A percentile compares a stretch with the other conserved stretches of the same genome.
Evolutionary conservation across 2,329 filamentous ascomycete genomes (phyloP).

Genomic region (Pezicula neosporulosa): DNA sequence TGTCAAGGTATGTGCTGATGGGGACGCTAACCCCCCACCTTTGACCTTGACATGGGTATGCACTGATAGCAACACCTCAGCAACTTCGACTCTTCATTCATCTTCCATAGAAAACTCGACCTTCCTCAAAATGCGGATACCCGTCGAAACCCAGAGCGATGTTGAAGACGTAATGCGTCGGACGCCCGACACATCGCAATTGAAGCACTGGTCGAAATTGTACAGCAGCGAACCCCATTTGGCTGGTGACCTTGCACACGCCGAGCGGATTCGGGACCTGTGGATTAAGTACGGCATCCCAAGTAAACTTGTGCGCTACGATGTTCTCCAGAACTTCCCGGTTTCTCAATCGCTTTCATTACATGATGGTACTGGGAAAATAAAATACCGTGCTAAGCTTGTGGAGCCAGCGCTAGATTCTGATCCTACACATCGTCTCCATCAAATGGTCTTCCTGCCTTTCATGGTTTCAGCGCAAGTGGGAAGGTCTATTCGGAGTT

Average conservation of each 20-base stretch:
- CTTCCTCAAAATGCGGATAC: not conserved
- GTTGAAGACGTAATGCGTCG: not conserved
- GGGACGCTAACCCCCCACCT: too few relatives aligned
- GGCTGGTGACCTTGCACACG: not conserved
- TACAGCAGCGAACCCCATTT: not conserved
- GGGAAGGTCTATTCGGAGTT: conserved; percentile 83
- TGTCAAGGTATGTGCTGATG: too few relatives aligned
- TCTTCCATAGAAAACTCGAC: too few relatives aligned
- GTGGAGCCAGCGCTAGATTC: conserved; percentile 78
- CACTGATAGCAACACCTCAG: too few relatives aligned
- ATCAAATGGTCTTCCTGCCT: conserved; percentile 73
- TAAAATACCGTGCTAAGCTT: conserved; percentile 70
- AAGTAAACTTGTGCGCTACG: conserved; percentile 34
- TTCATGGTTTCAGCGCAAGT: conserved; percentile 87
- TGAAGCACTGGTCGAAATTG: not conserved
- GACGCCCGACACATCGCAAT: not conserved
- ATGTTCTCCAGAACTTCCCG: conserved; percentile 60
- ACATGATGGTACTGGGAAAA: conserved; percentile 30
- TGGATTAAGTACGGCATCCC: conserved; percentile 5
- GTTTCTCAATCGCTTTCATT: conserved; percentile 50
- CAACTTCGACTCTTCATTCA: too few relatives aligned
- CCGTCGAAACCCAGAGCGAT: not conserved
- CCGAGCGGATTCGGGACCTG: not conserved
- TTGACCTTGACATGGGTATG: too few relatives aligned
- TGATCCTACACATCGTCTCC: conserved; percentile 71